phyloP scores from a whole-genome alignment of 2,329 filamentous ascomycete genomes.

The Fusarium protoensiforme region DNA sequence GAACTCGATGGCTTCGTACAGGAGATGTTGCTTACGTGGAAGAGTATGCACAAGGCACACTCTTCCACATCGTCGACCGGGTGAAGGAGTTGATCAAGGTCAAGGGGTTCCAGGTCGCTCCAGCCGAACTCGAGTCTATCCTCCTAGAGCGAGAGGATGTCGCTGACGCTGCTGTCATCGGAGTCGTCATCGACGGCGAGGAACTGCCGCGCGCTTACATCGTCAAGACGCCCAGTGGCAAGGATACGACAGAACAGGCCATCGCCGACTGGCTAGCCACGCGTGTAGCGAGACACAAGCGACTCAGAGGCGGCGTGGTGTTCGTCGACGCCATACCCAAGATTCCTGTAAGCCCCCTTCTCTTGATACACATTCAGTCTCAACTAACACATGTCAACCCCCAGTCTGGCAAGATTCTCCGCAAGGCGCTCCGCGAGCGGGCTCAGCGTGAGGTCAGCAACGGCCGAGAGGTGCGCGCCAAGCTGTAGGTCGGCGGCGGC shows the following conservation, averaged over 20 bases:
- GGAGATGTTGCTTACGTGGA: conserved; percentile 79
- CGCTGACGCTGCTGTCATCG: conserved; percentile 73
- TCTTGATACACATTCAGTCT: neutral
- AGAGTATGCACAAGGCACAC: conserved; percentile 61
- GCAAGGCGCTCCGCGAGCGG: conserved; percentile 67
- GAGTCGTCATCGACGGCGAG: conserved; percentile 64
- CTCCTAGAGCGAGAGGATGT: conserved; percentile 56
- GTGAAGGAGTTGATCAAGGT: conserved; percentile 75
- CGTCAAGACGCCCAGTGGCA: conserved; percentile 48
- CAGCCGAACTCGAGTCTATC: conserved; percentile 59
- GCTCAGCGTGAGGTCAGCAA: conserved; percentile 64
- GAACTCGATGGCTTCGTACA: conserved; percentile 76
- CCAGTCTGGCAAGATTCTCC: conserved; percentile 74
- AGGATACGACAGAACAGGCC: conserved; percentile 50
- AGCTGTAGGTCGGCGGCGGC: conserved; percentile 43
- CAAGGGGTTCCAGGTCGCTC: conserved; percentile 69
- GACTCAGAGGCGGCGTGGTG: conserved; percentile 74
- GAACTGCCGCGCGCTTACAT: conserved; percentile 74
- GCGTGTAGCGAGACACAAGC: conserved; percentile 73
- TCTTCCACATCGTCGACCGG: conserved; percentile 77
- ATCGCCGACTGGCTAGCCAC: conserved; percentile 73
- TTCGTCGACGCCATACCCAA: conserved; percentile 74
- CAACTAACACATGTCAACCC: conserved; percentile 15
- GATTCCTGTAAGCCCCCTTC: conserved; percentile 58
- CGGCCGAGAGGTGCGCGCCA: conserved; percentile 45